Base-by-base conservation (phyloP, 2,329 filamentous ascomycete species). In the Epichloe hybrida region DNA sequence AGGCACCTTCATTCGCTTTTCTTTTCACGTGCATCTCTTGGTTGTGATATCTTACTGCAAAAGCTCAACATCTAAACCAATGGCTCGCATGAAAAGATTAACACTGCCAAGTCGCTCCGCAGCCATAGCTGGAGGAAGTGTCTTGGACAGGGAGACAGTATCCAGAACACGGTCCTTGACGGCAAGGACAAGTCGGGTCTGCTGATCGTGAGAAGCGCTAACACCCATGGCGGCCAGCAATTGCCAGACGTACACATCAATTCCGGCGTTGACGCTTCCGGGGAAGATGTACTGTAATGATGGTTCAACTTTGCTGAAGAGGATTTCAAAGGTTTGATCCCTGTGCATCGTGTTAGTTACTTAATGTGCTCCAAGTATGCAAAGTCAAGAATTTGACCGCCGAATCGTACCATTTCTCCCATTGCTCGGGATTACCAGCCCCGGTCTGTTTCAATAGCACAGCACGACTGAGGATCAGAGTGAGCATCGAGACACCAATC, bases 101-200 rank as follows among this genome's bases (percentile, higher is more conserved):
- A 98, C 93, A 63, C 95, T 95, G 52, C 85, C 84, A 52, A 95
- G 74, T 53, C 91, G 83, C 64, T 88, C 83, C 53, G 81, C 81
- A 12, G 86, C 83, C 81, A 97, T 88, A 52, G 93, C 86, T 15
- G 83, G 77, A 17, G 93, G 91, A 36, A 98, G 74, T 1, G 88
- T 91, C 75, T 95, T 96, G 61, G 88, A 85, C 49, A 95, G 80
- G 34, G 79, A 74, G 11, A 98, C 88, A 0, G 93, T 97, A 64
- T 95, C 90, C 80, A 97, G 94, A 53, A 98, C 93, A 50, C 91
- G 84, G 62, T 98, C 93, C 78, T 97, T 98, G 59, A 98, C 93
- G 40, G 89, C 90, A 61, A 96, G 79, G 9, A 98, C 93, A 51
- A 98, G 76, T 52, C 90, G 80, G 65, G 95, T 91, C 68, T 98